Base-by-base conservation (phyloP, 192 early-diverging fungal species). In the Rhizophagus clarus region DNA sequence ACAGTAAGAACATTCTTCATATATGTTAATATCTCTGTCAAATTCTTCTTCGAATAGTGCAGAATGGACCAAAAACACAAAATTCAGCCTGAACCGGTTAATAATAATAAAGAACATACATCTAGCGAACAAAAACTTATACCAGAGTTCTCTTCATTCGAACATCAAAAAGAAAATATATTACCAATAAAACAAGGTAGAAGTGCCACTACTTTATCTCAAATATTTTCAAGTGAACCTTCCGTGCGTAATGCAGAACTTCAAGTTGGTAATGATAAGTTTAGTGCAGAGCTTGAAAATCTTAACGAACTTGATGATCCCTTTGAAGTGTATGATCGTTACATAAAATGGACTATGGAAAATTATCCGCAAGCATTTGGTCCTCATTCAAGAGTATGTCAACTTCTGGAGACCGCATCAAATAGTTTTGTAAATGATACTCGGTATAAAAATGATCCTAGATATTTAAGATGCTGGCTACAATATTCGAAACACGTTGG, bases 81-180 rank as follows among this genome's bases (percentile, higher is more conserved):
- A 22, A 5, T 1, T 6, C 51, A 56, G n/a, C 20, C 17, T 5
- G 51, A 22, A 12, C 15, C 51, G 17, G 20, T 22, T 15, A 56
- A 56, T 56, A 56, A 56, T 56, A 22, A 22, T 22, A 56, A 56
- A 22, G 51, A 56, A 56, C 11, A 45, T 12, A 14, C 4, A 12
- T 45, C 42, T 12, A 45, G 11, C 12, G 42, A 56, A 7, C 17
- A 22, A 56, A 56, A 56, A 56, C 6, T 20, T 56, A 66, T 70
- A 24, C 68, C 68, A 7, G 68, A 70, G 11, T 70, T 70, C 34
- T 69, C 84, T 8, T 81, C 84, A 12, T 89, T 95, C 42, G 93
- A 94, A 79, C 81, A 88, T 51, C 90, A 95, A 68, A 94, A 94
- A 80, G 94, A 95, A 83, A 95, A 95, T 85, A 93, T 95, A 47